These are phyloP conservation scores for Teratosphaeriaceae sp. DNA, from an alignment of 2,329 filamentous ascomycete genomes.

Conservation along the genomic window DNA sequence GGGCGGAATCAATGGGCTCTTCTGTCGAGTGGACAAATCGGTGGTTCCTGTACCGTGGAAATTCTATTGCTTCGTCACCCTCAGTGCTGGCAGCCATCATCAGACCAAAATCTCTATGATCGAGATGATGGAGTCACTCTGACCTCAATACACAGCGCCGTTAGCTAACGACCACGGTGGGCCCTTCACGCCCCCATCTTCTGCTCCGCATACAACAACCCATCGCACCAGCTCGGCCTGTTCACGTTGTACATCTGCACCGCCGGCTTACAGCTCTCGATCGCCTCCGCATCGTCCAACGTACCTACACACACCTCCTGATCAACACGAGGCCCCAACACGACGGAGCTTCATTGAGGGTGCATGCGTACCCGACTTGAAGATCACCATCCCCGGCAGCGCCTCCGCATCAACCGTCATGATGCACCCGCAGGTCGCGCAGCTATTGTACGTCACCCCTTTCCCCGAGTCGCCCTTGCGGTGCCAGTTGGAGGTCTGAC, in stretches of 20 bases:
- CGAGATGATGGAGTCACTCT: no score
- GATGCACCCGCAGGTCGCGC: slow-evolving; percentile 24
- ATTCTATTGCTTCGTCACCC: no score
- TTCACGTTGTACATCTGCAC: slow-evolving; percentile 28
- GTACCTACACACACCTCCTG: no score
- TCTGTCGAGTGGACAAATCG: no score
- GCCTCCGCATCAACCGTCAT: slow-evolving; percentile 22
- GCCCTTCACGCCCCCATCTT: slow-evolving; percentile 7
- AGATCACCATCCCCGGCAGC: slow-evolving; percentile 17
- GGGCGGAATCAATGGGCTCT: no score
- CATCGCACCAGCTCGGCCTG: slow-evolving; percentile 23
- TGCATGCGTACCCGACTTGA: slow-evolving; percentile 21
- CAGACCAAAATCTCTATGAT: no score
- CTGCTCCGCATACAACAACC: slow-evolving; percentile 18
- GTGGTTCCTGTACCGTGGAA: no score
- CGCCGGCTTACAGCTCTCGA: slow-evolving; percentile 16
- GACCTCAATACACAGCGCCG: neutral
- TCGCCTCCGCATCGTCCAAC: slow-evolving; percentile 21
- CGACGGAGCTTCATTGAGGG: no score
- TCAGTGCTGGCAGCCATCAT: no score
- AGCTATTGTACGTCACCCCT: slow-evolving; percentile 24
- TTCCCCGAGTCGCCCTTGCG: slow-evolving; percentile 28
- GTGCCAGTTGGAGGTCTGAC: slow-evolving; percentile 17
- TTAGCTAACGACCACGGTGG: neutral
- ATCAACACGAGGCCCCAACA: no score